Conservation (phyloP, 352 stramenopile genomes). For the Phytophthora meadii region DNA sequence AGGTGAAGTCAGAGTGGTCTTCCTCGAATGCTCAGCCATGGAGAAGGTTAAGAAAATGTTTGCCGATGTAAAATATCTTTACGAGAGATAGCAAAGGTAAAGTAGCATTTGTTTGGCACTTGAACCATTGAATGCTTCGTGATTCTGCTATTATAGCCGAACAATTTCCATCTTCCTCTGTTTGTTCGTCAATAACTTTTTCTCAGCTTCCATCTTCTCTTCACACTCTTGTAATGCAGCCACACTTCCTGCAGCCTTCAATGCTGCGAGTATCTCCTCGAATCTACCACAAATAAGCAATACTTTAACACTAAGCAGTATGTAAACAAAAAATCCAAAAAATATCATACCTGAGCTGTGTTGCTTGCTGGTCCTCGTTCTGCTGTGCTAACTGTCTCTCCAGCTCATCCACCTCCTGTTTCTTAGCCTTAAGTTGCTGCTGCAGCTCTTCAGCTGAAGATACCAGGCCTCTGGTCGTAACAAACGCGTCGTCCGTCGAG, state of each 20-base stretch:
- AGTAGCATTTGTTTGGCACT: no score
- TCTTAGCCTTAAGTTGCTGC: slow-evolving; percentile 17
- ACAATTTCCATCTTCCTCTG: slow-evolving; percentile 54
- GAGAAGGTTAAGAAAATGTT: slow-evolving; percentile 44
- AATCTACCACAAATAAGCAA: slow-evolving; percentile 25
- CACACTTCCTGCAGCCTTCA: slow-evolving; percentile 33
- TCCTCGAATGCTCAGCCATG: slow-evolving; percentile 49
- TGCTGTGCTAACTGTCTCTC: slow-evolving; percentile 27
- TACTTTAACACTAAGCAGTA: neutral
- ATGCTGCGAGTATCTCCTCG: slow-evolving; percentile 34
- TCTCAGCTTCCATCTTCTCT: slow-evolving; percentile 31
- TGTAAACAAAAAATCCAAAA: no score
- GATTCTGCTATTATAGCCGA: slow-evolving; percentile 30
- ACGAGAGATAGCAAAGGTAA: neutral
- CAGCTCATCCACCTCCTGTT: slow-evolving; percentile 23
- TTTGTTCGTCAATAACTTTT: slow-evolving; percentile 15
- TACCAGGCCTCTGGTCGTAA: slow-evolving; percentile 3
- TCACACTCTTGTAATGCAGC: slow-evolving; percentile 33
- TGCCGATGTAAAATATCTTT: slow-evolving; percentile 14
- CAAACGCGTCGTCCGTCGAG: neutral
- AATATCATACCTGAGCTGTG: slow-evolving; percentile 21
- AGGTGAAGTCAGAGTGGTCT: slow-evolving; percentile 40
- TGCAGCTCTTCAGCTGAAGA: slow-evolving; percentile 25
- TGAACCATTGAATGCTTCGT: no score
- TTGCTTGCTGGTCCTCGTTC: slow-evolving; percentile 21